Evolutionary conservation across 2,329 filamentous ascomycete genomes (phyloP), one percentile per base, ranked within the genome.

Genomic region (Trichophyton benhamiae): DNA sequence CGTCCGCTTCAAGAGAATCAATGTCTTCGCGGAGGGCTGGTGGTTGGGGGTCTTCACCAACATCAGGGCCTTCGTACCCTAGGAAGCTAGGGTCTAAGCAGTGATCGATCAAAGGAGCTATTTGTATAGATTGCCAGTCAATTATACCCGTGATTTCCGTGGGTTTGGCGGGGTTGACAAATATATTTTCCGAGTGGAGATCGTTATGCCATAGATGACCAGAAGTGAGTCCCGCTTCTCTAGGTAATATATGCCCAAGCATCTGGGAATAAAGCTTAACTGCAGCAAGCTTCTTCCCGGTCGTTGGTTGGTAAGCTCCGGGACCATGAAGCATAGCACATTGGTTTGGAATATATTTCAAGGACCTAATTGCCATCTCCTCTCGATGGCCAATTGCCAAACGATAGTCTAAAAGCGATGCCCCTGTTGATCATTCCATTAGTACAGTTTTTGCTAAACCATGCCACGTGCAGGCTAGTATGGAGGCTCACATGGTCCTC

Each of bases 151-250:
- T 4, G 9, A 70, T 65, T 17, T 60, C 20, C 3, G 60, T 62
- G 22, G 60, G 60, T 17, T 52, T 41, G 9, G 30, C 52, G 15
- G 30, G 62, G 25, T 73, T 48, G 20, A 77, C 69, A 62, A 77
- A 77, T 41, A 77, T 67, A 62, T 77, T 78, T 6, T 68, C 66
- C 13, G 70, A 60, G 64, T 74, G 73, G n/a, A 77, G 67, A 66
- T 77, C 74, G 57, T 66, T 67, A 65, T 78, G 75, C 73, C 71
- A 76, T 36, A 78, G 63, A 41, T 72, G n/a, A 72, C 64, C 66
- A 25, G 59, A 57, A 33, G 27, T 38, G 20, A 65, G 44, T 17
- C 49, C 13, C 41, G 27, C 42, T 17, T 65, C 60, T 22, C 25
- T 53, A 8, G 63, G 60, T 57, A 57, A 27, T 30, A 63, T 25